Evolutionary conservation across 352 stramenopile species (phyloP), one percentile per base, ranked within the genome.

Genomic region (Blastocystis sp.): DNA sequence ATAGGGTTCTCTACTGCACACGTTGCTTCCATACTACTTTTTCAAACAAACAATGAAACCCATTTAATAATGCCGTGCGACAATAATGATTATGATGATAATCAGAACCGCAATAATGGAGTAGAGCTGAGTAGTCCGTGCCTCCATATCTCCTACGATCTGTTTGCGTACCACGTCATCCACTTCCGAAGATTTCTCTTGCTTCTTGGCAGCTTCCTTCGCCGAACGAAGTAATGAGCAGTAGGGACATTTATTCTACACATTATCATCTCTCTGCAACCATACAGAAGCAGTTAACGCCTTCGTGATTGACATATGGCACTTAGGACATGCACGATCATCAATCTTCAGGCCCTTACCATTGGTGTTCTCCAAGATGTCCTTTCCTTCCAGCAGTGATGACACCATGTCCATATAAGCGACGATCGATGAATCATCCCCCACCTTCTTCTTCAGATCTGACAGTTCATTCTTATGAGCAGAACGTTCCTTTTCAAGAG

Each of bases 191-290:
- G 50, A 50, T 7, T 30, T 9, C 3, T 54, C 37, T 0, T 18
- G 34, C 24, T 85, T 85, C 73, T 81, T 18, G 6, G 20, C 70
- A 34, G 47, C 45, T 26, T 64, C 65, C 68, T 54, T 30, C 53
- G 70, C 70, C 50, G 63, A 24, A 45, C 73, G 45, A 37, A 85
- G 30, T 24, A 85, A n/a, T n/a, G 43, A 37, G 39, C 73, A 85
- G 50, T 66, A 85, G 37, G 50, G 20, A 45, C 73, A 85, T 26
- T 85, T 68, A 43, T 85, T 85, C 73, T 85, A 85, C 73, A n/a
- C 39, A 16, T 66, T 9, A 66, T 39, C 7, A 20, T 18, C 5
- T 11, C 54, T 85, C 26, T 43, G 34, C 2, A 34, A 53, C 18
- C 50, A 9, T 68, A 85, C 73, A 34, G 59, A 20, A 34, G 16